phyloP scores from a whole-genome alignment of 108 stramenopile species.

The Stephanodiscus triporus region DNA sequence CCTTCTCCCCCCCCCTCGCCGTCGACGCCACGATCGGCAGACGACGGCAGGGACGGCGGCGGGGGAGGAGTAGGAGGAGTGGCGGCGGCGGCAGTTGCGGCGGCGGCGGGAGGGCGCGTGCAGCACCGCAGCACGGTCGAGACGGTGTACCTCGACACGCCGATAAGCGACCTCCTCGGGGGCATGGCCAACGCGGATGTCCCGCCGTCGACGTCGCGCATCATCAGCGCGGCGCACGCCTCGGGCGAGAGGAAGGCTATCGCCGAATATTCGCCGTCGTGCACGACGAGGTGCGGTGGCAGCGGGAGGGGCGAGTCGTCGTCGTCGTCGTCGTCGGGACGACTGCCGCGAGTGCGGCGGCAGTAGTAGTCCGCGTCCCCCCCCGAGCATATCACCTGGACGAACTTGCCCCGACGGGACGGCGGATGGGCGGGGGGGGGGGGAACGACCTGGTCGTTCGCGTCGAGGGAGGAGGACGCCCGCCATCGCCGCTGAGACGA shows the following conservation, averaged over 20 bases:
- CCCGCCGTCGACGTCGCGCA: too few relatives aligned
- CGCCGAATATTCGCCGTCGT: conserved; percentile 30
- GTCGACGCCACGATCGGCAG: too few relatives aligned
- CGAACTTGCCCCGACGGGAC: conserved; percentile 26
- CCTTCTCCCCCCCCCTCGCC: too few relatives aligned
- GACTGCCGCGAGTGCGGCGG: background rate
- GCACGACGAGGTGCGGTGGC: conserved; percentile 8
- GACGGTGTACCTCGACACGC: conserved; percentile 20
- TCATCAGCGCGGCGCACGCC: conserved; percentile 7
- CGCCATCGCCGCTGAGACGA: background rate
- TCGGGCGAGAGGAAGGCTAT: conserved; percentile 27
- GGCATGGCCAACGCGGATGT: background rate
- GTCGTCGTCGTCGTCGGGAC: background rate
- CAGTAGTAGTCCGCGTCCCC: conserved; percentile 2
- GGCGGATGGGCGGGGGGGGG: too few relatives aligned
- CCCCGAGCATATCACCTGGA: conserved; percentile 27
- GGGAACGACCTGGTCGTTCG: conserved; percentile 5
- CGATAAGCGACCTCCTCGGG: conserved; percentile 13
- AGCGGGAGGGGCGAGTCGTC: background rate
- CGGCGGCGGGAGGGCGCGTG: background rate
- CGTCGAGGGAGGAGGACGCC: too few relatives aligned
- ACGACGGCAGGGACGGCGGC: background rate
- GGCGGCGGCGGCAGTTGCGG: too few relatives aligned
- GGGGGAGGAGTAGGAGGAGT: too few relatives aligned
- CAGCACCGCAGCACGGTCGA: conserved; percentile 32